Evolutionary conservation across 2,329 filamentous ascomycete genomes (phyloP).

Genomic region (Pestalotiopsis sp.): DNA sequence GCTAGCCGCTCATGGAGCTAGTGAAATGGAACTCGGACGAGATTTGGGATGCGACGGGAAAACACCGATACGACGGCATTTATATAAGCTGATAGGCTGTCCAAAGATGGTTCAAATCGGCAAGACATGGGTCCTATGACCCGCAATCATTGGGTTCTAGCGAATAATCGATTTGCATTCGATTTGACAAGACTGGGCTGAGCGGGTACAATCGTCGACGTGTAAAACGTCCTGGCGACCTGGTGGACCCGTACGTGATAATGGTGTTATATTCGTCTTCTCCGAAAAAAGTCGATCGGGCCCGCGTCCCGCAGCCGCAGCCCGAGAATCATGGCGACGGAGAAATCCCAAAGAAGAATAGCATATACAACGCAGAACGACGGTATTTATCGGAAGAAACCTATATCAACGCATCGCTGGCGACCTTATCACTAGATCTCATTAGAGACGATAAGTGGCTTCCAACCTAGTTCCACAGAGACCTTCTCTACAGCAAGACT

Average conservation of each 20-base stretch:
- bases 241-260: background rate
- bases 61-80: background rate
- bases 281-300: background rate
- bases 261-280: background rate
- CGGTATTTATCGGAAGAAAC: background rate
- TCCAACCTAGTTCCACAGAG: background rate
- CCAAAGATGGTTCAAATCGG: background rate
- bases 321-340: background rate
- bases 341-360: background rate
- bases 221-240: background rate
- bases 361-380: background rate
- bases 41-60: background rate
- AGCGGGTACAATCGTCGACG: background rate
- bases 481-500: background rate
- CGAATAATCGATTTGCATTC: background rate
- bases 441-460: background rate
- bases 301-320: background rate
- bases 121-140: background rate
- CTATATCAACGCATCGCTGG: background rate
- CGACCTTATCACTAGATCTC: background rate
- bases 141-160: background rate
- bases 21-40: background rate
- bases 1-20: background rate
- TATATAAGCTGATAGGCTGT: background rate
- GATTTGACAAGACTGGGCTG: background rate